Conservation (phyloP, 2,329 filamentous ascomycete genomes). For the Fusarium nygamai region DNA sequence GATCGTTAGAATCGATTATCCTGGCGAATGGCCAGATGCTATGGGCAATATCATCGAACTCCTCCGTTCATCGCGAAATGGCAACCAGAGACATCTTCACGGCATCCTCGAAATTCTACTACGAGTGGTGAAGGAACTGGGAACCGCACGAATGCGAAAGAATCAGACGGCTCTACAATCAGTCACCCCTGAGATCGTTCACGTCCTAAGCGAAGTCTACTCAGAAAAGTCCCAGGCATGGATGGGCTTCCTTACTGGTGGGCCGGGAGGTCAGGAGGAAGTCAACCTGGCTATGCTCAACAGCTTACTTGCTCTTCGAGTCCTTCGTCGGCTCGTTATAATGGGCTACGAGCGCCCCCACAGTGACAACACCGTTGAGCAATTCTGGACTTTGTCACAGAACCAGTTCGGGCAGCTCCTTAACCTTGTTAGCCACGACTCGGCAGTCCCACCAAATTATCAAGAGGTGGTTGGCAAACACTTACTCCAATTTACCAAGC, state of each 20-base stretch:
- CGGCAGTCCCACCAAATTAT: conserved; percentile 62
- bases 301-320: conserved; percentile 82
- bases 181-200: conserved; percentile 84
- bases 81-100: conserved; percentile 72
- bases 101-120: conserved; percentile 81
- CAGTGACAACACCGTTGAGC: conserved; percentile 76
- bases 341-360: conserved; percentile 87
- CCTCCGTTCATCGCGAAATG: conserved; percentile 63
- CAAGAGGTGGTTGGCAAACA: conserved; percentile 82
- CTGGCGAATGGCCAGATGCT: conserved; percentile 80
- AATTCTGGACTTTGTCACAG: conserved; percentile 84
- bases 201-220: conserved; percentile 82
- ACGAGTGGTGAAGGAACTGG: conserved; percentile 89
- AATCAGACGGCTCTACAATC: conserved; percentile 81
- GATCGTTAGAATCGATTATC: conserved; percentile 89
- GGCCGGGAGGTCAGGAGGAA: conserved; percentile 66
- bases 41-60: conserved; percentile 69
- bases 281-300: conserved; percentile 75
- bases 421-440: conserved; percentile 66
- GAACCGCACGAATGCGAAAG: conserved; percentile 78
- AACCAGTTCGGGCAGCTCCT: conserved; percentile 83
- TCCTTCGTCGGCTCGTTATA: conserved; percentile 80
- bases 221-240: conserved; percentile 76
- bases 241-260: conserved; percentile 68
- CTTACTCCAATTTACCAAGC: conserved; percentile 87